Evolutionary conservation across 345 rosid genomes (phyloP).

Genomic region (Raphanus raphanistrum): DNA sequence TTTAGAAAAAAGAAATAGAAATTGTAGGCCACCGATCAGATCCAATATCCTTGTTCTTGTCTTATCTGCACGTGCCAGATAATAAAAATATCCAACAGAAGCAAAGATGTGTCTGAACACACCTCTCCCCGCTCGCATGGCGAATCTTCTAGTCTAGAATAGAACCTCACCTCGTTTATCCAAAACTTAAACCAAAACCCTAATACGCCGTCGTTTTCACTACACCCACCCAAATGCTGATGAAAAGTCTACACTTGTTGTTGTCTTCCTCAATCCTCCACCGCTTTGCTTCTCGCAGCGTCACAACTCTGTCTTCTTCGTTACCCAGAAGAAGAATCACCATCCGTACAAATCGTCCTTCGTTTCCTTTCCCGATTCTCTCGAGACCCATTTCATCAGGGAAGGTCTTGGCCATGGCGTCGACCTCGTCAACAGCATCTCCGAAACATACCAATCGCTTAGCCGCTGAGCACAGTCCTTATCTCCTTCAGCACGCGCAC

Average conservation of each 20-base stretch:
- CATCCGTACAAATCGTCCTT: constrained; percentile 11
- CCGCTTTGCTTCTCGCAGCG: constrained; percentile 32
- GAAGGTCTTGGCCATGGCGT: constrained; percentile 53
- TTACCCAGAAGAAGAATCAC: constrained; percentile 18
- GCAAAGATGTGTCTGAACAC: constrained; percentile 30
- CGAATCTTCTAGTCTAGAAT: constrained; percentile 12
- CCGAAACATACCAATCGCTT: constrained; percentile 62
- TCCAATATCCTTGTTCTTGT: neutral
- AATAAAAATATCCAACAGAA: constrained; percentile 19
- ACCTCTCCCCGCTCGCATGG: constrained; percentile 28
- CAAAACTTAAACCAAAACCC: neutral
- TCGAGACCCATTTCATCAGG: constrained; percentile 39
- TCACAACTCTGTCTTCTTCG: constrained; percentile 24
- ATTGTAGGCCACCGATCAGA: neutral
- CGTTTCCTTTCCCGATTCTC: constrained; percentile 32
- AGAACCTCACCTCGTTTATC: neutral
- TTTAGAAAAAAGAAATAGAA: neutral
- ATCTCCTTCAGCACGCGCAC: constrained; percentile 89
- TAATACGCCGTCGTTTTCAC: constrained; percentile 21
- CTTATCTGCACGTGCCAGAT: constrained; percentile 21
- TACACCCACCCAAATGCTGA: constrained; percentile 25
- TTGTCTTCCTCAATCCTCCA: constrained; percentile 34
- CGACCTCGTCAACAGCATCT: constrained; percentile 42
- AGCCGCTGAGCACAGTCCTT: constrained; percentile 83
- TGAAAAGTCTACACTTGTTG: constrained; percentile 33